Evolutionary conservation across 768 basidiomycete genomes (phyloP).

Genomic region (Pulveroboletus sp.): DNA sequence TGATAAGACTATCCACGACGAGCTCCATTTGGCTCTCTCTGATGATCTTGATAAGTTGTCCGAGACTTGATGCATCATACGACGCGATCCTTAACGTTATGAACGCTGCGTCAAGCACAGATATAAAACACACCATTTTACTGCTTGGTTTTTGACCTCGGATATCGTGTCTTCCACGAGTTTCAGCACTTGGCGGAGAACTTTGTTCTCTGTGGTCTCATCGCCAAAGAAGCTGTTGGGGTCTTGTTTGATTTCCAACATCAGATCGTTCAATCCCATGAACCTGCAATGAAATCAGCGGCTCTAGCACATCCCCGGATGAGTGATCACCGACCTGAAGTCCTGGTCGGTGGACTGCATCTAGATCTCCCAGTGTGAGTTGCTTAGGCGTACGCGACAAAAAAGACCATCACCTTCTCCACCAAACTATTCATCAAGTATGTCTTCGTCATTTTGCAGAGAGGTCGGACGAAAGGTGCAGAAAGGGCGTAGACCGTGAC

Average conservation of each 20-base stretch:
- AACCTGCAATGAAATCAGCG: conserved; percentile 51
- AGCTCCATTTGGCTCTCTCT: conserved; percentile 76
- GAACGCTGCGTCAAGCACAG: background rate
- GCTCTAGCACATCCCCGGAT: conserved; percentile 11
- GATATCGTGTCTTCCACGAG: conserved; percentile 94
- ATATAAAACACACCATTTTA: conserved; percentile 68
- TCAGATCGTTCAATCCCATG: conserved; percentile 95
- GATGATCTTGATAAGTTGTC: conserved; percentile 86
- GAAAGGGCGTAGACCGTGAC: conserved; percentile 10
- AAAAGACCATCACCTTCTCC: conserved; percentile 55
- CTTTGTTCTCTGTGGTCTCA: conserved; percentile 79
- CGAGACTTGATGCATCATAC: conserved; percentile 54
- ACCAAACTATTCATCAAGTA: conserved; percentile 82
- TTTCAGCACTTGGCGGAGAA: conserved; percentile 77
- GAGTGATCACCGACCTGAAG: conserved; percentile 55
- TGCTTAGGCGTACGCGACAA: background rate
- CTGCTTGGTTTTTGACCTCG: conserved; percentile 97
- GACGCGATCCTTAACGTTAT: conserved; percentile 3
- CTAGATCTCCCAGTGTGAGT: conserved; percentile 36
- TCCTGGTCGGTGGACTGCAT: conserved; percentile 92
- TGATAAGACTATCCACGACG: conserved; percentile 86
- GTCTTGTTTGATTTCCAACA: conserved; percentile 83
- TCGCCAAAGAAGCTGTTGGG: conserved; percentile 74
- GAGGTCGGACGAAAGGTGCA: conserved; percentile 1
- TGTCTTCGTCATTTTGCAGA: conserved; percentile 68